These are phyloP conservation scores for Hyphodiscus hymeniophilus DNA, from an alignment of 495 filamentous ascomycete genomes.

Conservation along the genomic window DNA sequence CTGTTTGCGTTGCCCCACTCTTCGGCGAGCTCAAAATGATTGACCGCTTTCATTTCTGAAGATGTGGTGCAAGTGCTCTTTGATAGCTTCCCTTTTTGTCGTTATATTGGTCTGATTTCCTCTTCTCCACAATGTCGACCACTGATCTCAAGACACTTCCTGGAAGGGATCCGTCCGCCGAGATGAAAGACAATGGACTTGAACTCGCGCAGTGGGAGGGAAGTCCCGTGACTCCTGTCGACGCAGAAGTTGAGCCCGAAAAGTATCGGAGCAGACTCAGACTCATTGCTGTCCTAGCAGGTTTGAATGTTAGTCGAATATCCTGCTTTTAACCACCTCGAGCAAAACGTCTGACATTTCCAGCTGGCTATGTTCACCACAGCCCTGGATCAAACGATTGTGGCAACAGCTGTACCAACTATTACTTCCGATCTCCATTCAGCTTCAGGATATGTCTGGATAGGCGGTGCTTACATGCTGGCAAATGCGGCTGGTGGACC, in stretches of 20 bases:
- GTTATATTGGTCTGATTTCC: no score
- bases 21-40: no score
- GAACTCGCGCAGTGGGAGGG: neutral
- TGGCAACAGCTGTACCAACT: conserved; percentile 52
- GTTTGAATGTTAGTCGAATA: neutral
- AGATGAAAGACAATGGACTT: neutral
- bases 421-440: conserved; percentile 48
- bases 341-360: neutral
- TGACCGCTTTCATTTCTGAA: no score
- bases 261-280: neutral
- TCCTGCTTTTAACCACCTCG: neutral
- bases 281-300: neutral
- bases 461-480: conserved; percentile 54
- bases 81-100: no score
- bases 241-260: neutral
- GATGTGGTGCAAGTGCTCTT: no score
- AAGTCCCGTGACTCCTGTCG: neutral
- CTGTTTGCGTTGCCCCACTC: no score
- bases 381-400: conserved; percentile 54
- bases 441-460: conserved; percentile 55
- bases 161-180: neutral
- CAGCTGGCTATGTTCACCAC: conserved; percentile 44
- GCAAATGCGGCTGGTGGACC: conserved; percentile 33
- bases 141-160: no score
- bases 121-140: no score